Evolutionary conservation across 208 protist genomes (phyloP).

Genomic region (Leishmania tropica): DNA sequence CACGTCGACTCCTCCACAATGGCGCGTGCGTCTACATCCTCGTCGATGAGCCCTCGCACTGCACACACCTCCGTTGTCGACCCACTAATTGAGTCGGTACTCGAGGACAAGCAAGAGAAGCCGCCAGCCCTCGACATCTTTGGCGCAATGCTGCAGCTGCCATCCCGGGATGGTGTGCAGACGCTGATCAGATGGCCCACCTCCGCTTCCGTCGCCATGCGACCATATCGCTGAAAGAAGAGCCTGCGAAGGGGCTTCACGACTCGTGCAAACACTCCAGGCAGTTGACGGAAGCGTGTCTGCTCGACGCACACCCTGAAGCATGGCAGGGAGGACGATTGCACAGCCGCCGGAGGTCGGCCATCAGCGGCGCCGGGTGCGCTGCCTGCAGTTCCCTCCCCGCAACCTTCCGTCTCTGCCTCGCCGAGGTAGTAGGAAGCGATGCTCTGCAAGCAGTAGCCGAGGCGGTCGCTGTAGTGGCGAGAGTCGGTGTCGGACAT

Average conservation of each 20-base stretch:
- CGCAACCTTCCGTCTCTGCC: not conserved
- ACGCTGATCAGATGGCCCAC: conserved; percentile 38
- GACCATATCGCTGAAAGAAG: conserved; percentile 52
- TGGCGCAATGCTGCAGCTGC: not conserved
- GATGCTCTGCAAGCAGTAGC: conserved; percentile 33
- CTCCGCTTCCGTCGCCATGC: conserved; percentile 59
- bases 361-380: not conserved
- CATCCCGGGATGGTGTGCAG: not conserved
- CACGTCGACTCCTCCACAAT: conserved; percentile 12
- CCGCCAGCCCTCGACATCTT: not conserved
- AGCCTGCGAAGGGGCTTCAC: conserved; percentile 59
- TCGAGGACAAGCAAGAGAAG: not conserved
- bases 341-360: not conserved
- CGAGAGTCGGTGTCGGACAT: not conserved
- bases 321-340: not conserved
- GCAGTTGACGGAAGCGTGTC: conserved; percentile 33
- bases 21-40: not conserved
- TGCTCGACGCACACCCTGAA: conserved; percentile 8
- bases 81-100: not conserved
- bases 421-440: conserved; percentile 39
- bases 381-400: not conserved
- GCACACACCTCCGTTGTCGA: not conserved
- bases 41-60: conserved; percentile 7
- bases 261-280: conserved; percentile 40
- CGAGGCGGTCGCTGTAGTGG: conserved; percentile 43